Evolutionary conservation across 495 filamentous ascomycete genomes (phyloP).

Genomic region (Penicillium cosmopolitanum): DNA sequence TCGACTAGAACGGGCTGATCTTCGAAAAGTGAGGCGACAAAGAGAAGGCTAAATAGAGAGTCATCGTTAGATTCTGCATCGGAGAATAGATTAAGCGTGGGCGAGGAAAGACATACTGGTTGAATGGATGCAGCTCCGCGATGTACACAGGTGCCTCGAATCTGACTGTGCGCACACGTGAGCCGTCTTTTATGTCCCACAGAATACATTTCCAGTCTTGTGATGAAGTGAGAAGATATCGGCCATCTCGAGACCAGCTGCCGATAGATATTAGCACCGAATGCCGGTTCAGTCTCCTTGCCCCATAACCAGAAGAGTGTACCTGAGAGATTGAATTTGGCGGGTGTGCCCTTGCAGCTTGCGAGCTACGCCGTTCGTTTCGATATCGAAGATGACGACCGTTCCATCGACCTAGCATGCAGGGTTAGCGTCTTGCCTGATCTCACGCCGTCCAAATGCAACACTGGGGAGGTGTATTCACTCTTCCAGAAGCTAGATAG

Average conservation of each 20-base stretch:
- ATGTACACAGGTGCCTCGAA: slow-evolving; percentile 94
- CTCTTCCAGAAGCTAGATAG: slow-evolving; percentile 89
- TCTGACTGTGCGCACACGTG: slow-evolving; percentile 69
- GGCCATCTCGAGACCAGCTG: slow-evolving; percentile 90
- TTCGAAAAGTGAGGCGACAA: slow-evolving; percentile 89
- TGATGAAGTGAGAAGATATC: slow-evolving; percentile 91
- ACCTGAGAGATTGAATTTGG: slow-evolving; percentile 83
- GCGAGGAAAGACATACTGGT: slow-evolving; percentile 64
- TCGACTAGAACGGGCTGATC: slow-evolving; percentile 89
- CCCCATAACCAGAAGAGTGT: slow-evolving; percentile 3
- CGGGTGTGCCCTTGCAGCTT: slow-evolving; percentile 90
- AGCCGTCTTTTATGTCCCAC: slow-evolving; percentile 86
- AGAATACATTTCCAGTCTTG: slow-evolving; percentile 95
- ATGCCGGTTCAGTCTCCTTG: not conserved
- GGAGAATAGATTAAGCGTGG: not conserved
- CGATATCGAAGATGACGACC: slow-evolving; percentile 93
- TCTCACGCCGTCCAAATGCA: not conserved
- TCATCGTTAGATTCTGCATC: slow-evolving; percentile 12
- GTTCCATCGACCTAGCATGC: slow-evolving; percentile 74
- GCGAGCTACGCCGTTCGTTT: slow-evolving; percentile 92
- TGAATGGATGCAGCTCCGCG: slow-evolving; percentile 88
- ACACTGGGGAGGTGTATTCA: slow-evolving; percentile 35
- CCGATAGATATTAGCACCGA: slow-evolving; percentile 19
- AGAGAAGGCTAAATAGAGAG: slow-evolving; percentile 61
- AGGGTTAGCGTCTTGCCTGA: slow-evolving; percentile 6